Evolutionary conservation across 1,284 basidiomycete species (phyloP), one percentile per base, ranked within the genome.

Genomic region (Leucoagaricus sp.): DNA sequence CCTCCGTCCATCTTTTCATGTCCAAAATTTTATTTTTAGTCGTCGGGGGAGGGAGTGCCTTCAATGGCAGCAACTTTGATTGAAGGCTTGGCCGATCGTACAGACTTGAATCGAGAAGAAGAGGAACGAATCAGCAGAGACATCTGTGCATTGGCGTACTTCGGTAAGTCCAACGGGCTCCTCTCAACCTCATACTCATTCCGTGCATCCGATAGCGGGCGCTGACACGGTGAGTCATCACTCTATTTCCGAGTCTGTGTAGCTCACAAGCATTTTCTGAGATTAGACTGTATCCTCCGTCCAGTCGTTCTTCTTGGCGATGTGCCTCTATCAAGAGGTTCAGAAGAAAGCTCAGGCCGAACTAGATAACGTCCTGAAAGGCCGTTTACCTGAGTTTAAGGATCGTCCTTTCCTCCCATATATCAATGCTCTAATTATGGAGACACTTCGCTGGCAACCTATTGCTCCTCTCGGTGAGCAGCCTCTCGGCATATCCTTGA

Each of bases 341-440:
- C 73, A 79, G 49, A 55, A 57, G 29, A 69, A 65, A 38, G 79
- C 75, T 2, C 79, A 80, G 61, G 68, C 63, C 4, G 78, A 80
- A 56, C 57, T 80, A 9, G 78, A 80, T 53, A 33, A 45, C 2
- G 60, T 77, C 52, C 75, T 76, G 5, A 41, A 52, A 8, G 63
- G 59, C 23, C 70, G 77, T n/a, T 64, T 79, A 3, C 79, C 80
- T 1, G 68, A 66, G 9, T 75, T 78, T 52, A 63, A 41, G 9
- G 65, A 68, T 51, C 61, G 65, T 1, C 42, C 58, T 9, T 41
- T 49, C 2, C 52, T 67, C 0, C 63, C 62, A 1, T 69, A 67
- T 45, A 53, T 66, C 5, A 63, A 64, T 44, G 61, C 60, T 17
- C 33, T 67, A 6, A 46, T 64, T 19, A 67, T 64, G 36, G 68